A percentile compares a stretch with the other conserved stretches of the same genome.
phyloP scores from a whole-genome alignment of 1,139 yeast species.

The Sugiyamaella sp. region DNA sequence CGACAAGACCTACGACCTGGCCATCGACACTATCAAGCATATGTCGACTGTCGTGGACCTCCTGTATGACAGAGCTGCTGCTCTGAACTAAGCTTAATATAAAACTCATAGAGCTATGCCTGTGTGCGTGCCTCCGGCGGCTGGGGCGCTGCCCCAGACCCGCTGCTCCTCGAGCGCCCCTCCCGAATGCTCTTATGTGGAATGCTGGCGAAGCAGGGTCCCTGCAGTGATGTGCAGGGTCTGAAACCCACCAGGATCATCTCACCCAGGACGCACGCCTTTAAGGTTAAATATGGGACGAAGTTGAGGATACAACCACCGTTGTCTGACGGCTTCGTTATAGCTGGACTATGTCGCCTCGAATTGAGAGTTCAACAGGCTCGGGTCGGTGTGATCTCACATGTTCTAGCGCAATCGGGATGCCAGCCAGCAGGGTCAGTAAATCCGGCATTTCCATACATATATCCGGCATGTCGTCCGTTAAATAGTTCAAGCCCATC shows the following conservation, averaged over 20 bases:
- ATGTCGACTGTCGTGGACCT: slow-evolving; percentile 89
- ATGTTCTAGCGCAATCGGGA: background rate
- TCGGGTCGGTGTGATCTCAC: too few relatives aligned
- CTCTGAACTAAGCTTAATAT: slow-evolving; percentile 50
- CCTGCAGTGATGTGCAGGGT: too few relatives aligned
- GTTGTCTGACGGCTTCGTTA: too few relatives aligned
- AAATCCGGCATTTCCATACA: slow-evolving; percentile 13
- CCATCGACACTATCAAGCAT: slow-evolving; percentile 82
- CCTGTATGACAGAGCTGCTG: slow-evolving; percentile 90
- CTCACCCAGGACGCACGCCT: too few relatives aligned
- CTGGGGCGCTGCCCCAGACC: background rate
- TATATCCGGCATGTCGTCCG: slow-evolving; percentile 12
- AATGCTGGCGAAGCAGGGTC: too few relatives aligned
- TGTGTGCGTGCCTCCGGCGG: background rate
- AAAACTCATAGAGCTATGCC: slow-evolving; percentile 3
- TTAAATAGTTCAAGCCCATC: background rate
- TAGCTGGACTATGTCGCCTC: too few relatives aligned
- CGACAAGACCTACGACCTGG: slow-evolving; percentile 87
- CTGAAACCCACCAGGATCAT: too few relatives aligned
- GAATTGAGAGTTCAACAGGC: too few relatives aligned
- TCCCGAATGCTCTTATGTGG: too few relatives aligned
- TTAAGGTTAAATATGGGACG: too few relatives aligned
- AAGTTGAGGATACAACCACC: too few relatives aligned
- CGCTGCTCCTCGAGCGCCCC: too few relatives aligned
- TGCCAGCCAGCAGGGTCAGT: background rate